phyloP scores from a whole-genome alignment of 73 alveolate species.

The Tetrahymena elliotti region DNA sequence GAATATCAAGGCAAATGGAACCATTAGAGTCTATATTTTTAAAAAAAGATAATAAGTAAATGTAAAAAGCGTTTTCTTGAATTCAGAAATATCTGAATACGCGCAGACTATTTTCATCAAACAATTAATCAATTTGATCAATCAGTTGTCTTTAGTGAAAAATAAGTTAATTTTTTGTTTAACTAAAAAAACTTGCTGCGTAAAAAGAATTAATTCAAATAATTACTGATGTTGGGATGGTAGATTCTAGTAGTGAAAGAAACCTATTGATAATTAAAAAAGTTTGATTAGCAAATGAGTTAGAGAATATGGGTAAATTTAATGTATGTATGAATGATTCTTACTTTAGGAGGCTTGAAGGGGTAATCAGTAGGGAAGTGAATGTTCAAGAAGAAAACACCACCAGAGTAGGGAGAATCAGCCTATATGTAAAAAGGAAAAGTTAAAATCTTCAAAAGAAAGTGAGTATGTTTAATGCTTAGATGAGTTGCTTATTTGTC shows the following conservation, averaged over 20 bases:
- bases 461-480: background rate
- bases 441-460: conserved; percentile 29
- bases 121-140: background rate
- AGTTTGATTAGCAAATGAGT: background rate
- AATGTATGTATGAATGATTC: background rate
- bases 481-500: conserved; percentile 26
- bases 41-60: background rate
- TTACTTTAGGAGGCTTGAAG: conserved; percentile 87
- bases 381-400: conserved; percentile 83
- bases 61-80: background rate
- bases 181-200: background rate
- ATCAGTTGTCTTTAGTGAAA: background rate
- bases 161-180: background rate
- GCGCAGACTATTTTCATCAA: background rate
- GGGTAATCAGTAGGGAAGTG: conserved; percentile 89
- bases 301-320: background rate
- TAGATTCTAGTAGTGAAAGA: conserved; percentile 75
- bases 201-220: background rate
- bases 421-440: conserved; percentile 32
- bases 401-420: conserved; percentile 79
- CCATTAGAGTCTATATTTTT: conserved; percentile 68
- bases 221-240: conserved; percentile 71
- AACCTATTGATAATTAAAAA: conserved; percentile 11
- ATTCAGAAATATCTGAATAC: background rate
- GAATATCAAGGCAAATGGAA: conserved; percentile 79